Evolutionary conservation across 306 rosid species (phyloP).

Genomic region (Acmispon strigosus): DNA sequence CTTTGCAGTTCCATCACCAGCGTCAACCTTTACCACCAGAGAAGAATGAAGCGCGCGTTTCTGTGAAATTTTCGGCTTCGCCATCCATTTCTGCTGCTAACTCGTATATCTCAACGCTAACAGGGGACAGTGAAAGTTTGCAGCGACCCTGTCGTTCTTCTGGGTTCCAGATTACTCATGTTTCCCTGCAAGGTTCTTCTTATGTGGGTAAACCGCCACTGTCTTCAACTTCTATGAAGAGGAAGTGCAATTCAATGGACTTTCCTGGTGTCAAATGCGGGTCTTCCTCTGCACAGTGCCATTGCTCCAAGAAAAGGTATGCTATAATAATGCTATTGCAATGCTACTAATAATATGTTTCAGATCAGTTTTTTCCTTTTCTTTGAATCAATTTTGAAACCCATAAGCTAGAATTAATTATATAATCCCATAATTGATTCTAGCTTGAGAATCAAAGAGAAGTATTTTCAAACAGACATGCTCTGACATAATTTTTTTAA

Average conservation of each 20-base stretch:
- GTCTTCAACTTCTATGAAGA: conserved; percentile 45
- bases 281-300: conserved; percentile 52
- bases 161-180: conserved; percentile 52
- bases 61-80: conserved; percentile 30
- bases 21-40: background rate
- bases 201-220: conserved; percentile 55
- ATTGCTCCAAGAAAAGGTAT: conserved; percentile 73
- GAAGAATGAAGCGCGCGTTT: conserved; percentile 26
- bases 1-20: no score
- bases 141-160: conserved; percentile 40
- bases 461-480: no score
- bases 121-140: conserved; percentile 39
- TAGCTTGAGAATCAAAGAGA: no score
- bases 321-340: background rate
- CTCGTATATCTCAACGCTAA: conserved; percentile 49
- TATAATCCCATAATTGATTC: no score
- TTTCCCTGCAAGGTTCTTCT: conserved; percentile 7
- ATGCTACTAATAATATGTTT: no score
- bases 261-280: conserved; percentile 35
- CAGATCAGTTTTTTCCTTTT: no score
- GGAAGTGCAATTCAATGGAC: conserved; percentile 58
- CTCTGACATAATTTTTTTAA: no score
- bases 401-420: no score
- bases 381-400: no score
- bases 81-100: conserved; percentile 41